Evolutionary conservation across 495 filamentous ascomycete species (phyloP).

Genomic region (Penicillium silybi): DNA sequence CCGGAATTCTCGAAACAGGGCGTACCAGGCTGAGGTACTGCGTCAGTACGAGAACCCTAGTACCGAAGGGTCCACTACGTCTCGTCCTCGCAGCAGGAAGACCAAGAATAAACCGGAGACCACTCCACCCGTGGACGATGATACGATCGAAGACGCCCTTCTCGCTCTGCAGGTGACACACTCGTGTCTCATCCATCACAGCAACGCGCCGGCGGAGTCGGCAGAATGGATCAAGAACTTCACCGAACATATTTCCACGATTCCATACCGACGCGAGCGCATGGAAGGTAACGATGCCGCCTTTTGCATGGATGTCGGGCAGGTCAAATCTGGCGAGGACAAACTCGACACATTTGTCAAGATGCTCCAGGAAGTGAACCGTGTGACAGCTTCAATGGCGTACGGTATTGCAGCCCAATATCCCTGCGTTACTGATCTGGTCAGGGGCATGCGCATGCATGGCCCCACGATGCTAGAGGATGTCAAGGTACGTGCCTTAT

Average conservation of each 20-base stretch:
- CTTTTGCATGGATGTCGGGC: constrained; percentile 82
- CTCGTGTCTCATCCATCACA: constrained; percentile 68
- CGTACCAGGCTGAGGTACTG: constrained; percentile 62
- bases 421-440: constrained; percentile 52
- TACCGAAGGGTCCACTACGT: constrained; percentile 18
- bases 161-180: constrained; percentile 68
- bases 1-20: constrained; percentile 59
- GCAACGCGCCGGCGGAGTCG: constrained; percentile 56
- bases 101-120: constrained; percentile 42
- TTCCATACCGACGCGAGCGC: constrained; percentile 60
- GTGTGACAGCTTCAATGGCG: constrained; percentile 70
- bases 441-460: constrained; percentile 52
- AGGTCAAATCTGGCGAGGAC: constrained; percentile 70
- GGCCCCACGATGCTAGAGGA: constrained; percentile 60
- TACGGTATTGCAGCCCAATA: constrained; percentile 65
- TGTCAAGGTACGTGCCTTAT: constrained; percentile 41
- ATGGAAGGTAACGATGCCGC: constrained; percentile 50
- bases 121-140: constrained; percentile 59
- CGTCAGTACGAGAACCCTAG: constrained; percentile 40
- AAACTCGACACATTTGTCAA: constrained; percentile 65
- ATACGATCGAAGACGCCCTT: constrained; percentile 69
- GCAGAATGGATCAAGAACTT: constrained; percentile 76
- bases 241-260: constrained; percentile 75
- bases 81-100: constrained; percentile 24
- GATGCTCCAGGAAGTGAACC: constrained; percentile 75